Base-by-base conservation (phyloP, 2,329 filamentous ascomycete genomes). In the Xylaria sp. region DNA sequence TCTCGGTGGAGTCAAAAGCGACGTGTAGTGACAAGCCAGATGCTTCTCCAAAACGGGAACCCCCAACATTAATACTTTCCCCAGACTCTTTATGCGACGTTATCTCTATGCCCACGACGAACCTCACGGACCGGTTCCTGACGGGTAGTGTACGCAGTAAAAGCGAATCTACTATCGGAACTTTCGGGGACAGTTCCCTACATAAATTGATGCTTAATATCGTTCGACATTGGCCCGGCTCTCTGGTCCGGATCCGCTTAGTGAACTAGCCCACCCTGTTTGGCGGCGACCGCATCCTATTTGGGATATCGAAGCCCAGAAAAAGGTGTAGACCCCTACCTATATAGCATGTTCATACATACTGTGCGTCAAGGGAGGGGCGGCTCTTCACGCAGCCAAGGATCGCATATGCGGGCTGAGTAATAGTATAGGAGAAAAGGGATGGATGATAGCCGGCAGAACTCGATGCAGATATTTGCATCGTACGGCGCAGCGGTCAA, bases 401-500 rank as follows among this genome's bases (percentile, higher is more conserved):
- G n/a, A 51, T 36, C 38, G 33, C 45, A 56, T 47, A 9, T 15
- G 27, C 5, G 17, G 5, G n/a, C 27, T 17, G n/a, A 15, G 2
- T 22, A 31, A 5, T 5, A 38, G 20, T 38, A 17, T 31, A 51
- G 33, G 31, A 54, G 39, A 47, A 42, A 36, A n/a, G 31, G 42
- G n/a, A 56, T 51, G 42, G n/a, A 56, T 51, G 45, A 45, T 22
- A 13, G 2, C 20, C 63, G 44, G 53, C 45, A 57, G 13, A 58
- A 25, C 31, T 62, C 53, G 39, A 51, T 42, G 56, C 47, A 44
- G 22, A 44, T 47, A 53, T 29, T 42, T 33, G 17, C 36, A 29
- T 54, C 36, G 15, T 39, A 55, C 22, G 53, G 27, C 29, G 22
- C 36, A 42, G n/a, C 36, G 53, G 45, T 58, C 63, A 50, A 62